Percentiles rank a stretch among this genome's conserved stretches.
phyloP scores from a whole-genome alignment of 163 green algal genomes.

The Picocystis sp. region DNA sequence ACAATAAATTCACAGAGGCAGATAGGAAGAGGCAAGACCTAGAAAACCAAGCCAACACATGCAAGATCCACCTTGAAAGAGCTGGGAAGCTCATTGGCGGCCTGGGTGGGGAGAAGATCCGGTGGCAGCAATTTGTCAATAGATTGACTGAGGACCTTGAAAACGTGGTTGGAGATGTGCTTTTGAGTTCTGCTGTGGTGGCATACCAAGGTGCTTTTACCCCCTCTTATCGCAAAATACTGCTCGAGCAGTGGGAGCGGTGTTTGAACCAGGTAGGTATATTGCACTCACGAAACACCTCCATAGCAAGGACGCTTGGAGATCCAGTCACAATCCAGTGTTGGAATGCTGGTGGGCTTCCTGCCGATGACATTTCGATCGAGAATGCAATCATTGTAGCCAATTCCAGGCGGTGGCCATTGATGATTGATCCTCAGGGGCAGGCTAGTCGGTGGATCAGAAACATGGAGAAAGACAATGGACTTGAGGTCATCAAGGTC shows the following conservation, averaged over 20 bases:
- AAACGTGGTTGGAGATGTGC: slow-evolving; percentile 61
- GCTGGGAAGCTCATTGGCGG: slow-evolving; percentile 71
- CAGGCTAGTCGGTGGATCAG: slow-evolving; percentile 69
- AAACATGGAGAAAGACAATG: slow-evolving; percentile 48
- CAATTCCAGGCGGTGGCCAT: slow-evolving; percentile 50
- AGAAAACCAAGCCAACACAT: slow-evolving; percentile 29
- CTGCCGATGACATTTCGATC: slow-evolving; percentile 36
- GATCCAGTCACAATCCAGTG: slow-evolving; percentile 33
- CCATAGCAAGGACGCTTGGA: slow-evolving; percentile 42
- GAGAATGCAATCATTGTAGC: slow-evolving; percentile 65
- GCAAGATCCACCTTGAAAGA: slow-evolving; percentile 56
- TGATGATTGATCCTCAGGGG: slow-evolving; percentile 61
- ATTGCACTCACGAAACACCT: slow-evolving; percentile 31
- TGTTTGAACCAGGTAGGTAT: slow-evolving; percentile 28
- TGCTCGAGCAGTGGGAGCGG: slow-evolving; percentile 35
- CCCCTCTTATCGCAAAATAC: slow-evolving; percentile 29
- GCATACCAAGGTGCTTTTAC: slow-evolving; percentile 49
- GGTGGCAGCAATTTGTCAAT: slow-evolving; percentile 38
- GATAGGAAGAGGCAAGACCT: slow-evolving; percentile 53
- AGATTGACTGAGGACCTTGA: slow-evolving; percentile 36
- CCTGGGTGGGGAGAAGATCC: slow-evolving; percentile 45
- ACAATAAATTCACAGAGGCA: slow-evolving; percentile 41
- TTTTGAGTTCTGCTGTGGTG: slow-evolving; percentile 37
- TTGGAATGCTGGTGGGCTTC: slow-evolving; percentile 52
- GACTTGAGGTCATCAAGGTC: slow-evolving; percentile 59